Evolutionary conservation across 306 rosid genomes (phyloP).

Genomic region (Vicia villosa): DNA sequence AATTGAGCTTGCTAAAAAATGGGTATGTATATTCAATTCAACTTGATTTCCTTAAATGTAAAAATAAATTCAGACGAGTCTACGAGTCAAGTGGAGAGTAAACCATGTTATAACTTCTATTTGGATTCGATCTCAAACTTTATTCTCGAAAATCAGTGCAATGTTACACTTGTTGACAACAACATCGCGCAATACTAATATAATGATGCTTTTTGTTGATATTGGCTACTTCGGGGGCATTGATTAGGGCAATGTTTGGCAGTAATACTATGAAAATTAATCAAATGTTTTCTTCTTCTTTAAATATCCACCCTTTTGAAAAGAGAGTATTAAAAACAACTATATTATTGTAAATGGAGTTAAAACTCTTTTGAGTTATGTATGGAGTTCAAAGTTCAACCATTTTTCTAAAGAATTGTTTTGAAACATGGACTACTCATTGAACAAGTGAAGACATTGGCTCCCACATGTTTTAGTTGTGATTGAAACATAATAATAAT

Average conservation of each 20-base stretch:
- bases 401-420: not conserved
- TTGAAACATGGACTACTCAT: not conserved
- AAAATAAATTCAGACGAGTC: too few species aligned
- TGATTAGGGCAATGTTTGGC: not conserved
- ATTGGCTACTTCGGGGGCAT: not conserved
- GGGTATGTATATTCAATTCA: not conserved
- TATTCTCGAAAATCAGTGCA: too few species aligned
- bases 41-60: too few species aligned
- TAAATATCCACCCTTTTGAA: not conserved
- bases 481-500: too few species aligned
- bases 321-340: not conserved
- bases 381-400: not conserved
- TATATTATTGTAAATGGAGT: not conserved
- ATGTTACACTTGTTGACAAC: not conserved
- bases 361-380: not conserved
- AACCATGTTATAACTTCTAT: not conserved
- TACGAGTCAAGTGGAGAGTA: not conserved
- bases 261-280: not conserved
- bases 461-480: too few species aligned
- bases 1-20: not conserved
- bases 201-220: not conserved
- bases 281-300: not conserved
- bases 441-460: not conserved
- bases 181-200: not conserved
- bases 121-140: too few species aligned